Evolutionary conservation across 352 stramenopile species (phyloP), one percentile per base, ranked within the genome.

Genomic region (Phytophthora lateralis): DNA sequence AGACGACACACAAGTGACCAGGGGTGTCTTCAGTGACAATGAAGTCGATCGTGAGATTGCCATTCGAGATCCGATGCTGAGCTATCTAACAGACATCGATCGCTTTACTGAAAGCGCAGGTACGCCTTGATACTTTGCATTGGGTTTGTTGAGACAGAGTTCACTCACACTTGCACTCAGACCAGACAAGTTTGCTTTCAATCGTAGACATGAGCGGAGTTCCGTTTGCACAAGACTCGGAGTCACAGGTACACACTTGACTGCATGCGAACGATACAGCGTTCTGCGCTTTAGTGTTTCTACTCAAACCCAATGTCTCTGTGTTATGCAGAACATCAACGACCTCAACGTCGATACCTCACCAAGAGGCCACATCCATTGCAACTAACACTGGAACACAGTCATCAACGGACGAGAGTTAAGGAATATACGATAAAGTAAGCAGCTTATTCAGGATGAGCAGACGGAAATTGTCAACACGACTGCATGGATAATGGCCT

Each of bases 21-120:
- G 29, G 6, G 48, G 9, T 45, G 38, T 18, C 18, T 46, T 30
- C 30, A 58, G 32, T 24, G 41, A 12, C 7, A 43, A n/a, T 4
- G 21, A 39, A 35, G 44, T 2, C 29, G 21, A 26, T 5, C 43
- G 26, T 3, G 70, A 81, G 0, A 42, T 82, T 9, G 34, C 42
- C 8, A 51, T 91, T 55, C 45, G 42, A 29, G 81, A 91, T 27
- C 73, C 79, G 18, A 68, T 89, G 60, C 73, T 89, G 11, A 72
- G 88, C 39, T 63, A 77, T 17, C 67, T 91, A 18, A 89, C 81
- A 2, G 66, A 78, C 6, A 60, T 73, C 15, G 66, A 85, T n/a
- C 77, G 81, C 8, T 89, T 90, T 39, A 81, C 77, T 11, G 78
- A 90, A 38, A 69, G 56, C 3, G 24, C 30, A 46, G 69, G 79